Evolutionary conservation across 768 basidiomycete species (phyloP), one percentile per base, ranked within the genome.

Genomic region (Tricholoma flavovirens): DNA sequence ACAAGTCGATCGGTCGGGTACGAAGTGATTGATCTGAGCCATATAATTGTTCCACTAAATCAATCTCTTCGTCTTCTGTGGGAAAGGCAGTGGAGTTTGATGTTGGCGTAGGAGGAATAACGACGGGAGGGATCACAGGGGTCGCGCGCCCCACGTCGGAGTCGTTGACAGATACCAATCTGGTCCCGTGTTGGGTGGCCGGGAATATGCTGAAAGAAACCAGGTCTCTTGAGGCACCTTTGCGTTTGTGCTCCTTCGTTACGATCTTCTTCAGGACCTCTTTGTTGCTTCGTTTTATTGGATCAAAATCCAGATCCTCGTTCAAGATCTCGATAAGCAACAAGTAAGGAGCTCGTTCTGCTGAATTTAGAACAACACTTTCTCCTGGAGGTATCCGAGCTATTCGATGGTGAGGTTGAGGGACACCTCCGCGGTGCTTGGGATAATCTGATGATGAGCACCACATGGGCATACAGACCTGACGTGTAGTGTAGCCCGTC

Each of bases 311-410:
- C 32, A 99, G 80, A 63, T 98, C 96, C 30, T 84, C 86, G 58
- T 84, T 82, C 29, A 98, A 77, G 45, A 98, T 87, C 71, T 99
- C 97, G 56, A 98, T 83, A 58, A 95, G 79, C 21, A 99, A 81
- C 17, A 99, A 78, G 67, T 91, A 99, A 4, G 97, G 97, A 0
- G 93, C 94, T 33, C 90, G 83, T 71, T 99, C 95, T 3, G 97
- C 97, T 17, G 96, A 98, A 68, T 99, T 99, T 24, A 99, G 80
- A 9, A 98, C 97, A 45, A 98, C 97, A 55, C 92, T 90, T 75
- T 99, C 97, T 12, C 95, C 93, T 2, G 97, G 96, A 10, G 96
- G 95, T 65, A 99, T 96, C 60, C 97, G 86, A 51, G 98, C 94
- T 51, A 99, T 92, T 42, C 93, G 87, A 68, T 98, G 94, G 68